Evolutionary conservation across 176 grass and related monocot genomes (phyloP), one percentile per base, ranked within the genome.

Genomic region (Hsuehochloa calcarea): DNA sequence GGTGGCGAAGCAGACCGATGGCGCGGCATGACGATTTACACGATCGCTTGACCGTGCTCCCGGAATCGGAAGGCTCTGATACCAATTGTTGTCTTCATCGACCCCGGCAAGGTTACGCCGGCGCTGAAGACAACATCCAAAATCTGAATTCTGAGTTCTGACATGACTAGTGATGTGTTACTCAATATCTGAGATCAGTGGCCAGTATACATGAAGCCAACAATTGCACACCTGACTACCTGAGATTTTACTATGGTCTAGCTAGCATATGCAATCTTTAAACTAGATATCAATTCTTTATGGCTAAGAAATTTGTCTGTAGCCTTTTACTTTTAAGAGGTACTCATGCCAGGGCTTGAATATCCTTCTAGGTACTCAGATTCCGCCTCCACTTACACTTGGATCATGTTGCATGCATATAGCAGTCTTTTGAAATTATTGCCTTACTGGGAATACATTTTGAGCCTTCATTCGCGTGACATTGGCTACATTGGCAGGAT

Each of bases 401-500:
- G 47, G n/a, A 72, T 19, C 54, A 73, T 55, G 9, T 7, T 85
- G 40, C 68, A 66, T 65, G 9, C 4, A 27, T 65, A 46, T 22
- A 78, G 1, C 14, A 80, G 46, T 39, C 5, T n/a, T 27, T 83
- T 80, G 20, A 6, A 59, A 38, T 50, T 27, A 49, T 59, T 80
- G 58, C 14, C 37, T 82, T 76, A 43, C 29, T 34, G 1, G 38
- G 19, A 5, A 9, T 37, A 64, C 39, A n/a, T 58, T 77, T 86
- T 87, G 80, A 84, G 31, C 17, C 2, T 45, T 78, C 26, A 63
- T 77, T 47, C 17, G 49, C 20, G 79, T 85, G 77, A 1, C 54
- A 79, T 85, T 81, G 34, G 12, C 47, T 71, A 1, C 54, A 79
- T 85, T 81, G 34, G 12, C 47, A 94, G 92, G 93, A 95, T 79